Percentiles rank a stretch among this genome's conserved stretches.
These are phyloP conservation scores for Prunus yedoensis DNA, from an alignment of 331 rosid species.

Conservation along the genomic window DNA sequence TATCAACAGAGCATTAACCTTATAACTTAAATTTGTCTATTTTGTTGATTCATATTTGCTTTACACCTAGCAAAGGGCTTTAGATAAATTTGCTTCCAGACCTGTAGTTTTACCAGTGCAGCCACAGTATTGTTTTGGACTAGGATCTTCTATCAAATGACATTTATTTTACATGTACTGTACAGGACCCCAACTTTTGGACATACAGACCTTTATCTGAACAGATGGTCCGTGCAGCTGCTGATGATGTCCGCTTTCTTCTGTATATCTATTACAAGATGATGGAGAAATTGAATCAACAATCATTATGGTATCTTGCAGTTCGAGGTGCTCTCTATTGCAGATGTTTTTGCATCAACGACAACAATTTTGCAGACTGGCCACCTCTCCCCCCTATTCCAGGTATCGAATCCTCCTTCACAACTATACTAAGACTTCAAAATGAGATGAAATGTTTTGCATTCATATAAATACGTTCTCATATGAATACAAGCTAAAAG, in stretches of 20 bases:
- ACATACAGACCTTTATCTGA: slow-evolving; percentile 85
- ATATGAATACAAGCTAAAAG: background rate
- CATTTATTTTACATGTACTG: slow-evolving; percentile 9
- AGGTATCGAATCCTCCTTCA: slow-evolving; percentile 44
- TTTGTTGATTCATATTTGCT: background rate
- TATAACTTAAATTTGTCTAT: background rate
- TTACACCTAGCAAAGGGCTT: background rate
- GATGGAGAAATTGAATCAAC: slow-evolving; percentile 69
- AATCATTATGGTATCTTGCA: slow-evolving; percentile 72
- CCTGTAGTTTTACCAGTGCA: slow-evolving; percentile 10
- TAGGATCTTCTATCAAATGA: slow-evolving; percentile 4
- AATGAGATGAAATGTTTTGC: slow-evolving; percentile 14
- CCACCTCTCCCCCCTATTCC: slow-evolving; percentile 76
- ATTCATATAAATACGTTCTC: slow-evolving; percentile 2
- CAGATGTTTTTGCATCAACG: slow-evolving; percentile 74
- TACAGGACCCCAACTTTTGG: slow-evolving; percentile 95
- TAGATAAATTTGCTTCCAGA: background rate
- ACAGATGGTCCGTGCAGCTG: slow-evolving; percentile 89
- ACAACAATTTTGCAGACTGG: slow-evolving; percentile 65
- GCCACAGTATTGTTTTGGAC: background rate
- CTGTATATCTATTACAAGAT: slow-evolving; percentile 75
- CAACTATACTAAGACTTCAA: slow-evolving; percentile 13
- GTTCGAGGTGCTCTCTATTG: slow-evolving; percentile 91
- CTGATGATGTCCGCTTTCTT: slow-evolving; percentile 96
- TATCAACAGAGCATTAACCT: background rate